Base-by-base conservation (phyloP, 768 basidiomycete species). In the Nevesoporus exiguus region DNA sequence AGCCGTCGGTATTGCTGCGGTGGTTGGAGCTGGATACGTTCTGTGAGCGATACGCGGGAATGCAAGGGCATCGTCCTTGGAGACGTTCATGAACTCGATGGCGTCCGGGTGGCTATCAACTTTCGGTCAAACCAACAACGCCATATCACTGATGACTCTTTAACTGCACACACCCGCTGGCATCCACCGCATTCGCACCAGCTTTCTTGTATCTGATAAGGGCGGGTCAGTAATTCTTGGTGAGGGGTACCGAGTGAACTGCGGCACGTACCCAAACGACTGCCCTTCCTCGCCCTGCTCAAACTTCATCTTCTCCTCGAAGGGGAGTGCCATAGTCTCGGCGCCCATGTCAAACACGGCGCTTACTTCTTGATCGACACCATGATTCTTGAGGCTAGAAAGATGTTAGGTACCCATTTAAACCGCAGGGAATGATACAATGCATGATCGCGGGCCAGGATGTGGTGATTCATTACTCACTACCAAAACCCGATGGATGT, bases 21-120 rank as follows among this genome's bases (percentile, higher is more conserved):
- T 72, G 24, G 82, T 79, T 0, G 80, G 75, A 0, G 65, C 62
- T 0, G 85, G 86, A 61, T 90, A 90, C 0, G 76, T 73, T 22
- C 84, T 77, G 22, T 81, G 77, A 6, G 73, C 75, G 21, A 76
- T 69, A 0, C 65, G 57, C 0, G 86, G 87, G 71, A 77, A 87
- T 0, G 82, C 77, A 0, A 88, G 63, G 0, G 76, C 83, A 58
- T 90, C 87, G 61, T 90, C 86, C 62, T 86, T 85, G 0, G 85
- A 73, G 30, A 88, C 67, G 60, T 86, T 86, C 54, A 88, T 73
- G 66, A 85, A 86, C 61, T 88, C 84, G 3, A 77, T 74, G 0
- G 75, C 76, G 61, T 88, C 86, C 44, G 76, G 53, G 6, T 27
- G 45, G 2, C 42, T 13, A 17, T 15, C 8, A 19, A 29, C 14